Conservation (phyloP, 768 basidiomycete species). For the Mycena latifolia region DNA sequence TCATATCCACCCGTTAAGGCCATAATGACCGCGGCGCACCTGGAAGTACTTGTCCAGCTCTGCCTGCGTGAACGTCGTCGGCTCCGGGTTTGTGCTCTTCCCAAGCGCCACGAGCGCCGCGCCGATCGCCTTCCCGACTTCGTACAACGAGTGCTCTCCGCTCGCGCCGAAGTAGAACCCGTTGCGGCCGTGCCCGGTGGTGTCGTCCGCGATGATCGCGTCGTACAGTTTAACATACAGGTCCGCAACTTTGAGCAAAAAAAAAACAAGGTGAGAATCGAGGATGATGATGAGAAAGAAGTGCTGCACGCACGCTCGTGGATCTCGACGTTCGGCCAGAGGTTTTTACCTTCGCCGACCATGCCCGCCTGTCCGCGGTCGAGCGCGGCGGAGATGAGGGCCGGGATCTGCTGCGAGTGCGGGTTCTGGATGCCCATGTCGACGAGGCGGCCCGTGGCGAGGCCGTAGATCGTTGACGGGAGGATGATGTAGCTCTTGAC, state of each 20-base stretch:
- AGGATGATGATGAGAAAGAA: background rate
- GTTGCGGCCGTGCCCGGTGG: no score
- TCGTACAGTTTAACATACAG: conserved; percentile 61
- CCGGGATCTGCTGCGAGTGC: conserved; percentile 66
- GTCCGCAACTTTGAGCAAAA: conserved; percentile 55
- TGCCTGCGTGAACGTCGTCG: no score
- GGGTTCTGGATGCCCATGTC: conserved; percentile 65
- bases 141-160: conserved; percentile 60
- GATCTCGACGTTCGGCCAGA: conserved; percentile 44
- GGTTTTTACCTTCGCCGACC: conserved; percentile 43
- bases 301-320: conserved; percentile 37
- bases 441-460: conserved; percentile 60
- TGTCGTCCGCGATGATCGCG: conserved; percentile 45
- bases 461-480: no score
- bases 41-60: no score
- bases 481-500: no score
- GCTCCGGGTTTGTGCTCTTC: no score
- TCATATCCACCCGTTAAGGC: no score
- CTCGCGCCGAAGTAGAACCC: conserved; percentile 68
- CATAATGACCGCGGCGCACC: background rate
- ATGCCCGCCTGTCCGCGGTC: conserved; percentile 62
- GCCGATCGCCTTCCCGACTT: conserved; percentile 55
- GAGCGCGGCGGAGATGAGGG: conserved; percentile 57
- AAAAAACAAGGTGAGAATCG: background rate
- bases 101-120: conserved; percentile 53